Conservation (phyloP, 352 stramenopile genomes). For the Phytopythium helicoides region DNA sequence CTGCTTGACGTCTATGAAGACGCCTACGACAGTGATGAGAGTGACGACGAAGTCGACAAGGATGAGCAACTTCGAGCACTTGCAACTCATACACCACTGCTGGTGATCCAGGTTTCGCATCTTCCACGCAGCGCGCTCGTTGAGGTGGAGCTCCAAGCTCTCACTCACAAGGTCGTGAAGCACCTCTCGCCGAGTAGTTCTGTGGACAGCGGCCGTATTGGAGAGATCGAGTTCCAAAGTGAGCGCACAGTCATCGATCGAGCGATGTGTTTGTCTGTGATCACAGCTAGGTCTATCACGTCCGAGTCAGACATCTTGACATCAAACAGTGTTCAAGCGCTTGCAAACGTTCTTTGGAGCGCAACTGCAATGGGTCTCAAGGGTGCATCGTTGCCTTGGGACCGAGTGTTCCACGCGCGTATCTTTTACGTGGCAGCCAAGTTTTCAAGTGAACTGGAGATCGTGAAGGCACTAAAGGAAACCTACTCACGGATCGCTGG, state of each 20-base stretch:
- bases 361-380: constrained; percentile 25
- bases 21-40: constrained; percentile 66
- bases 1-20: constrained; percentile 58
- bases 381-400: constrained; percentile 49
- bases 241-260: constrained; percentile 41
- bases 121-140: constrained; percentile 68
- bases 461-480: constrained; percentile 31
- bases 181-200: constrained; percentile 31
- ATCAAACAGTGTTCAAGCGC: not conserved
- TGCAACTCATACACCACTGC: constrained; percentile 43
- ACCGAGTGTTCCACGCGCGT: constrained; percentile 62
- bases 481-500: constrained; percentile 3
- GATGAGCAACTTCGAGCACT: constrained; percentile 37
- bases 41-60: constrained; percentile 75
- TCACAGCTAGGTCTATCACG: constrained; percentile 19
- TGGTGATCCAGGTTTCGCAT: constrained; percentile 64
- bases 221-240: constrained; percentile 17
- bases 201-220: constrained; percentile 5
- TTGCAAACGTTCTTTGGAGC: not conserved
- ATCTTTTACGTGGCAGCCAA: constrained; percentile 57
- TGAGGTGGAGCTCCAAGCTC: constrained; percentile 72
- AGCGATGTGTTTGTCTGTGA: constrained; percentile 52
- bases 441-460: constrained; percentile 50
- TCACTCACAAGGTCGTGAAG: constrained; percentile 67
- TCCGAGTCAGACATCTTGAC: not conserved